phyloP scores from a whole-genome alignment of 1,284 basidiomycete species.

The Marasmius tenuissimus region DNA sequence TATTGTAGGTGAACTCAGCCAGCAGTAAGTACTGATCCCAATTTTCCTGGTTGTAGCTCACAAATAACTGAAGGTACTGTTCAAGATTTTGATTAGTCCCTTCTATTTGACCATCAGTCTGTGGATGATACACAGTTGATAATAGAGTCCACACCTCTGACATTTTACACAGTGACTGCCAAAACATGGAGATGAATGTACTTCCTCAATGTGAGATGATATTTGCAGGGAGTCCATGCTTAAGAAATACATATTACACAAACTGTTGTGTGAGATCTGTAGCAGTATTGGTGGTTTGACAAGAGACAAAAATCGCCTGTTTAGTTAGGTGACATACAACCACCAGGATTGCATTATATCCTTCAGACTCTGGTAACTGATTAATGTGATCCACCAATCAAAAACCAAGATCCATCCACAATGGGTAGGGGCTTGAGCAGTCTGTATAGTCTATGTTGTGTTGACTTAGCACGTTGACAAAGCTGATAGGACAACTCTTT shows the following conservation, averaged over 20 bases:
- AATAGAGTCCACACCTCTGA: not conserved
- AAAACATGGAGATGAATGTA: not conserved
- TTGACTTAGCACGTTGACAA: no score
- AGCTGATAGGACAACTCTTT: no score
- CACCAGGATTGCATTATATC: conserved; percentile 28
- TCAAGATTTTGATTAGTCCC: not conserved
- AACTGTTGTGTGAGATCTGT: not conserved
- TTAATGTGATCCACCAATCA: conserved; percentile 16
- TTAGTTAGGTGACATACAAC: no score
- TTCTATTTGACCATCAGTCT: not conserved
- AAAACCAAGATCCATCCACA: not conserved
- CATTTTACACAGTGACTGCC: not conserved
- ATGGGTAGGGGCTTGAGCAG: conserved; percentile 4
- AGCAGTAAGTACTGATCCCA: not conserved
- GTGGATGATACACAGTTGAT: conserved; percentile 4
- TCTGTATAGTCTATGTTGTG: not conserved
- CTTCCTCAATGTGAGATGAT: not conserved
- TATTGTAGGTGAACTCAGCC: no score
- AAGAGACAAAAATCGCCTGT: no score
- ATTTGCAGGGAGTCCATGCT: conserved; percentile 4
- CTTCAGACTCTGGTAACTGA: conserved; percentile 25
- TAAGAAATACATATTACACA: not conserved
- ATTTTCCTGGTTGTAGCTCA: not conserved
- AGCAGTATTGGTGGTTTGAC: no score
- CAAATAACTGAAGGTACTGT: not conserved